These are phyloP conservation scores for Aspergillus udagawae DNA, from an alignment of 2,329 filamentous ascomycete genomes.

Conservation along the genomic window DNA sequence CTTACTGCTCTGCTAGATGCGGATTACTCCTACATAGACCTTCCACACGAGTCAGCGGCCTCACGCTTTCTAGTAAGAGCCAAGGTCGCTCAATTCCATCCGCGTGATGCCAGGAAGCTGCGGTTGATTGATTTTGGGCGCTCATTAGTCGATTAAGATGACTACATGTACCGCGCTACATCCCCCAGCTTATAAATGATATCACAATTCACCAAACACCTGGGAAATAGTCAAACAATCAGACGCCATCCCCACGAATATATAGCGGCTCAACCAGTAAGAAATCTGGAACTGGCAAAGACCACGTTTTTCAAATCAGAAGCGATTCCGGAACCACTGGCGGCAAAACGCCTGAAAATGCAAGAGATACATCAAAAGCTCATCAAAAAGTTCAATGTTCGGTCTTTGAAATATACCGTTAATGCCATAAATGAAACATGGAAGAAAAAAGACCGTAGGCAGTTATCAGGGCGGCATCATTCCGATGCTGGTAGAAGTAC, in stretches of 20 bases:
- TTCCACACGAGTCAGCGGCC: slow-evolving; percentile 49
- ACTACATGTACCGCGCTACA: neutral
- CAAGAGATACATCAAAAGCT: slow-evolving; percentile 5
- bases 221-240: neutral
- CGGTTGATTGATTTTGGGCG: slow-evolving; percentile 52
- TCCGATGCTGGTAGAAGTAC: slow-evolving; percentile 27
- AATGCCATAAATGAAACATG: slow-evolving; percentile 8
- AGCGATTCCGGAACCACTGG: neutral
- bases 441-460: neutral
- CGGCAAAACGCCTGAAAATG: slow-evolving; percentile 15
- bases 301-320: slow-evolving; percentile 9
- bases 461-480: slow-evolving; percentile 37
- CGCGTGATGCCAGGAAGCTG: slow-evolving; percentile 49
- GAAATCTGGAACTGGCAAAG: neutral
- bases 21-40: slow-evolving; percentile 45
- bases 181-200: neutral
- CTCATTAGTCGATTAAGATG: slow-evolving; percentile 25
- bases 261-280: neutral
- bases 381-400: slow-evolving; percentile 1
- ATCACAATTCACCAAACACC: neutral
- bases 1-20: slow-evolving; percentile 46
- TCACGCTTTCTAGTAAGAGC: slow-evolving; percentile 52
- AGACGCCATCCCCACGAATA: neutral
- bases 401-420: slow-evolving; percentile 1
- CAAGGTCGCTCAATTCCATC: slow-evolving; percentile 55